Conservation (phyloP, 1,284 basidiomycete species). For the Irpex lacteus region DNA sequence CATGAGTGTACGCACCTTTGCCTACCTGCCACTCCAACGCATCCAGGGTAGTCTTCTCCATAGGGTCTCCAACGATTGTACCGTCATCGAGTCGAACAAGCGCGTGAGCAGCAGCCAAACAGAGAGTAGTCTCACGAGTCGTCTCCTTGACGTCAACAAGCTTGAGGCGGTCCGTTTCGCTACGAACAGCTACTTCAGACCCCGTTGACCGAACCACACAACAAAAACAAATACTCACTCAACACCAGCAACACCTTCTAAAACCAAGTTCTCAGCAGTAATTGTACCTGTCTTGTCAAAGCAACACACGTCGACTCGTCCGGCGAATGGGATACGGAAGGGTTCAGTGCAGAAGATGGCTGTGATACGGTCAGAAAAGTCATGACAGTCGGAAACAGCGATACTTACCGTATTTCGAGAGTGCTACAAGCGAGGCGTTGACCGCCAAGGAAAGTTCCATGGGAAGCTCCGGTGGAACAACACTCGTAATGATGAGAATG, state of each 20-base stretch:
- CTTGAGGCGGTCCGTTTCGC: conserved; percentile 55
- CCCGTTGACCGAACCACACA: background rate
- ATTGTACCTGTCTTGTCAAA: conserved; percentile 99
- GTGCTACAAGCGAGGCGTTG: conserved; percentile 88
- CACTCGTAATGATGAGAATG: conserved; percentile 91
- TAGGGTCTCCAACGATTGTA: conserved; percentile 93
- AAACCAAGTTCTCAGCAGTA: conserved; percentile 91
- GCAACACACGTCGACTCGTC: conserved; percentile 93
- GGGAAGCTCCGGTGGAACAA: conserved; percentile 92
- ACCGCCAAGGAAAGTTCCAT: conserved; percentile 96
- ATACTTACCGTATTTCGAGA: conserved; percentile 82
- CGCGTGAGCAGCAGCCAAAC: conserved; percentile 93
- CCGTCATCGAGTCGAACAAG: conserved; percentile 93
- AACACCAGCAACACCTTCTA: conserved; percentile 88
- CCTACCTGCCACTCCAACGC: conserved; percentile 88
- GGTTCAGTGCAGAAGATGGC: conserved; percentile 98
- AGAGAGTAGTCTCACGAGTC: conserved; percentile 77
- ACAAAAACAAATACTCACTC: conserved; percentile 51
- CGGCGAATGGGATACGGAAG: conserved; percentile 92
- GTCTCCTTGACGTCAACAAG: conserved; percentile 81
- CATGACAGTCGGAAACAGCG: background rate
- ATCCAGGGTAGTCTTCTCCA: conserved; percentile 97
- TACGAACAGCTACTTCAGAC: conserved; percentile 24
- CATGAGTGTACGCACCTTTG: conserved; percentile 50
- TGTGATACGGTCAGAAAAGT: conserved; percentile 27